Evolutionary conservation across 768 basidiomycete genomes (phyloP), one percentile per base, ranked within the genome.

Genomic region (Mycena haematopus): DNA sequence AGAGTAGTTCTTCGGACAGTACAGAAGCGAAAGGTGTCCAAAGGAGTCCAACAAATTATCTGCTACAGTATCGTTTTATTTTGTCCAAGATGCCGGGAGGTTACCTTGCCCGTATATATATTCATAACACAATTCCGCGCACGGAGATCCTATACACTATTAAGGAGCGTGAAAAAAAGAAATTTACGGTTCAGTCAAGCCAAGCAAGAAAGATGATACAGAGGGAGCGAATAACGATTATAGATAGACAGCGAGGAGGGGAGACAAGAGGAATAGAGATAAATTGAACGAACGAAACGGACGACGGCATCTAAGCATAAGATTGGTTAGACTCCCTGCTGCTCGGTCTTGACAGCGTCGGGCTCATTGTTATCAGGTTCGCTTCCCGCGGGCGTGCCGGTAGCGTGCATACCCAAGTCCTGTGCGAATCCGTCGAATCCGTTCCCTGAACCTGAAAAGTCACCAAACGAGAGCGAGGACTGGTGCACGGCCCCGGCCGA

Each of bases 351-450:
- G 63, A 90, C 85, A 49, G 84, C 67, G 58, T 90, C 91, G 47
- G 80, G 67, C 68, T 89, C 86, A 57, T 89, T 86, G 58, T 82
- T 80, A 35, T 90, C 90, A 57, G 86, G 74, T 65, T 90, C 89
- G 71, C 83, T 85, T 11, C 44, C 44, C 52, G 67, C 69, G 56
- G 84, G 79, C 55, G 85, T 81, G 67, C 79, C 80, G 27, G 83
- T 75, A 56, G 82, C 72, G 57, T 76, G 80, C 69, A 92, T 81
- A 59, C 82, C 83, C 66, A 93, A 71, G 65, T 91, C 91, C 68
- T 88, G 88, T 38, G 84, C 76, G 74, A 90, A 90, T n/a, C 79
- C 81, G 73, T 93, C 91, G 68, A 92, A 93, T 17, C 85, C 74
- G 62, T 82, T 84, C 55, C 83, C 82, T 15, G 87, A 76, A 52